These are phyloP conservation scores for Lactarius hengduanensis DNA, from an alignment of 768 basidiomycete species.

Conservation along the genomic window DNA sequence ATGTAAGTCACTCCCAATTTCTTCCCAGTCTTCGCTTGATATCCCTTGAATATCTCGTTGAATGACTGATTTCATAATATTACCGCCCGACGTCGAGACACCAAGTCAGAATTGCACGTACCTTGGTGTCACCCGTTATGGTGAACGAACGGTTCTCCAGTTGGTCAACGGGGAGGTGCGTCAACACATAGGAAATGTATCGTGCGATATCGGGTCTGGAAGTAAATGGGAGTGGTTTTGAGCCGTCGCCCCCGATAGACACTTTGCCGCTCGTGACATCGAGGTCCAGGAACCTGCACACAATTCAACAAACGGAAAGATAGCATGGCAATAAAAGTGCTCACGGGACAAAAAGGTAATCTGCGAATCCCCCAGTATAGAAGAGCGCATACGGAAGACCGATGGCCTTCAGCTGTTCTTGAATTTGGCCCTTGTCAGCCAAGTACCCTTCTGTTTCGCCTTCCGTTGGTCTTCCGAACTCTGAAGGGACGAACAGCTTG, in stretches of 20 bases:
- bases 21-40: constrained; percentile 23
- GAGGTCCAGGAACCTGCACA: constrained; percentile 16
- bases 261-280: constrained; percentile 28
- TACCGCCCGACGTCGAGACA: background rate
- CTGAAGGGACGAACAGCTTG: constrained; percentile 35
- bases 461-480: constrained; percentile 31
- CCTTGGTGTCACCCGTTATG: constrained; percentile 10
- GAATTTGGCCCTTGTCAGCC: background rate
- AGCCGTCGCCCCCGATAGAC: constrained; percentile 26
- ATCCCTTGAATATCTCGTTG: constrained; percentile 25
- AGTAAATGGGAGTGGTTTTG: constrained; percentile 22
- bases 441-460: constrained; percentile 10
- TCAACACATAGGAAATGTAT: constrained; percentile 19
- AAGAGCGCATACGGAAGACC: constrained; percentile 20
- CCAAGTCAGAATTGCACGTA: background rate
- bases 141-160: constrained; percentile 1
- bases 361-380: constrained; percentile 22
- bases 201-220: constrained; percentile 2
- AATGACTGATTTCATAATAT: constrained; percentile 5
- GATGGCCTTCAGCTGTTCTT: constrained; percentile 13
- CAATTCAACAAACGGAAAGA: background rate
- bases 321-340: background rate
- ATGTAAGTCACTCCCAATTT: constrained; percentile 23
- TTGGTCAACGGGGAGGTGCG: constrained; percentile 5
- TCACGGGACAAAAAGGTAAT: constrained; percentile 12